Percentiles rank a stretch among this genome's conserved stretches.
phyloP scores from a whole-genome alignment of 2,329 filamentous ascomycete genomes.

The Diplocarpon mali region DNA sequence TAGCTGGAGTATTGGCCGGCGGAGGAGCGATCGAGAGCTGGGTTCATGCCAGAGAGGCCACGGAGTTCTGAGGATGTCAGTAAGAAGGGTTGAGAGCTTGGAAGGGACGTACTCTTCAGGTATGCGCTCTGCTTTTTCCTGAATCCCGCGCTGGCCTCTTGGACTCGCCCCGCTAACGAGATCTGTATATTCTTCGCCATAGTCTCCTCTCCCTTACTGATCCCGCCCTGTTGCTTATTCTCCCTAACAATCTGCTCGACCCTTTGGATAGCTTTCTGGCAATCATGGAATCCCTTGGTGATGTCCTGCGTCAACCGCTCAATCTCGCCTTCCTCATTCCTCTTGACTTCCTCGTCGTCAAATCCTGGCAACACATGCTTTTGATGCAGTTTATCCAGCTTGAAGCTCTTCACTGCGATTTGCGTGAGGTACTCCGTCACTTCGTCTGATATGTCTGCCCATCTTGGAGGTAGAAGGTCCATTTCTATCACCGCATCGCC shows the following conservation, averaged over 20 bases:
- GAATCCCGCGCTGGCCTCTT: conserved; percentile 85
- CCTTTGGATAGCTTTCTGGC: conserved; percentile 77
- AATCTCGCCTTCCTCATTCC: conserved; percentile 78
- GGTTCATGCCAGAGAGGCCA: conserved; percentile 53
- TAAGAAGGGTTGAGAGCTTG: neutral
- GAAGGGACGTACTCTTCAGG: conserved; percentile 62
- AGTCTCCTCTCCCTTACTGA: conserved; percentile 75
- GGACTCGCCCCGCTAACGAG: conserved; percentile 74
- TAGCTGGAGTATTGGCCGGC: conserved; percentile 46
- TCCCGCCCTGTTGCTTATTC: conserved; percentile 57
- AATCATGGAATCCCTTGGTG: conserved; percentile 79
- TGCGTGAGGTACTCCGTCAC: conserved; percentile 72
- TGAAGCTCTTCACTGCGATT: conserved; percentile 72
- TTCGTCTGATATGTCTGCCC: conserved; percentile 92
- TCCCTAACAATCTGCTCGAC: conserved; percentile 83
- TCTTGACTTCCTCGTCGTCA: conserved; percentile 86
- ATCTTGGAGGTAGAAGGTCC: conserved; percentile 88
- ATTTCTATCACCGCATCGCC: conserved; percentile 96
- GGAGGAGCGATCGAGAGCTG: conserved; percentile 41
- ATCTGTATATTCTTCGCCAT: conserved; percentile 97
- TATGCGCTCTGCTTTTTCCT: conserved; percentile 97
- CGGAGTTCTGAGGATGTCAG: conserved; percentile 50
- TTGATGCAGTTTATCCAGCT: conserved; percentile 85
- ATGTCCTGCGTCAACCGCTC: conserved; percentile 84
- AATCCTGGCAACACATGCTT: conserved; percentile 96